A percentile compares a stretch with the other conserved stretches of the same genome.
Conservation (phyloP, 2,329 filamentous ascomycete species). For the Periconia sp. region DNA sequence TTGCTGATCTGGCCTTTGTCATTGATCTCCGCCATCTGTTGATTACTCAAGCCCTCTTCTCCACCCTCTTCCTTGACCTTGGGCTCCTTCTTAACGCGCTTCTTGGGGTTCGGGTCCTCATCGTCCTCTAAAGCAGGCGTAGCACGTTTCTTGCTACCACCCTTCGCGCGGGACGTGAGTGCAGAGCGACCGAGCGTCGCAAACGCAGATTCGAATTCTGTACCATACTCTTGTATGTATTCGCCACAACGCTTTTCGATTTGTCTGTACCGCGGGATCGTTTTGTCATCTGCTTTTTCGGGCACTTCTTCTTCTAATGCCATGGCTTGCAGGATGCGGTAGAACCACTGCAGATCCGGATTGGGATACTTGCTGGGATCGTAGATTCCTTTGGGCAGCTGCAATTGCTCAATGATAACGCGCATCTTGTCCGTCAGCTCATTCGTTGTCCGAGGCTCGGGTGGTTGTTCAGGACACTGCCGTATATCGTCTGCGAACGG, state of each 20-base stretch:
- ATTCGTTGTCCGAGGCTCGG: slow-evolving; percentile 61
- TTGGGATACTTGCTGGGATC: slow-evolving; percentile 90
- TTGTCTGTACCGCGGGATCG: slow-evolving; percentile 80
- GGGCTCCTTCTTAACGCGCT: slow-evolving; percentile 36
- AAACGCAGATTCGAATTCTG: slow-evolving; percentile 67
- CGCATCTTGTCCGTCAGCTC: slow-evolving; percentile 82
- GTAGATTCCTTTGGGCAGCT: slow-evolving; percentile 84
- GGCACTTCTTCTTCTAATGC: slow-evolving; percentile 92
- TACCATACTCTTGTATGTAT: slow-evolving; percentile 79
- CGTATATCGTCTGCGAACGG: slow-evolving; percentile 91
- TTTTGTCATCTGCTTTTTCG: slow-evolving; percentile 75
- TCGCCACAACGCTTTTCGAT: slow-evolving; percentile 85
- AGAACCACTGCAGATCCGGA: slow-evolving; percentile 94
- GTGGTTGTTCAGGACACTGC: slow-evolving; percentile 69
- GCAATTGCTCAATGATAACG: slow-evolving; percentile 79
- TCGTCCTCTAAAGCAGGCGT: slow-evolving; percentile 19
- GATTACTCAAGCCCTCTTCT: slow-evolving; percentile 46
- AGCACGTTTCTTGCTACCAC: slow-evolving; percentile 53
- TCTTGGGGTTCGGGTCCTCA: slow-evolving; percentile 27
- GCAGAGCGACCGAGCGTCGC: slow-evolving; percentile 47
- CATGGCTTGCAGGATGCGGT: slow-evolving; percentile 88
- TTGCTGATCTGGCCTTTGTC: slow-evolving; percentile 53
- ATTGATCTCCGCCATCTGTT: slow-evolving; percentile 52
- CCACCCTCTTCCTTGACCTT: slow-evolving; percentile 14
- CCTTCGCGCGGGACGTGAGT: slow-evolving; percentile 51